These are phyloP conservation scores for Pythium phragmiticola DNA, from an alignment of 352 stramenopile genomes.

Conservation along the genomic window DNA sequence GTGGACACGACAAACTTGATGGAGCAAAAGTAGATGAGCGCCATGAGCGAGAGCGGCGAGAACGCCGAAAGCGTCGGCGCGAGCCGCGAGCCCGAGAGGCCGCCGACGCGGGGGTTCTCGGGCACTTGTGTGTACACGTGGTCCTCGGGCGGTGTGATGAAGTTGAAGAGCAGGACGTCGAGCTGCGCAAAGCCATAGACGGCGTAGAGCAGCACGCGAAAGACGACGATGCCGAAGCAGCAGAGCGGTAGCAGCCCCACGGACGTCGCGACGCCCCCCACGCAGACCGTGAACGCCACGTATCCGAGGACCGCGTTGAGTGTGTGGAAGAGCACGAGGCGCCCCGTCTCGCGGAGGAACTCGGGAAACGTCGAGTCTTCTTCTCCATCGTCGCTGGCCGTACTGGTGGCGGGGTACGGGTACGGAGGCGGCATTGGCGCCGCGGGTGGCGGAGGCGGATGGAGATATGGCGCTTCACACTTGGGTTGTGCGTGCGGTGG, in stretches of 20 bases:
- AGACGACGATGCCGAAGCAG: slow-evolving; percentile 55
- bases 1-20: slow-evolving; percentile 53
- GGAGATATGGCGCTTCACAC: not conserved
- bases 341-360: slow-evolving; percentile 33
- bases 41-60: slow-evolving; percentile 63
- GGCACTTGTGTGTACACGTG: slow-evolving; percentile 39
- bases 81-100: slow-evolving; percentile 39
- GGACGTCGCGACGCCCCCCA: slow-evolving; percentile 37
- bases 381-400: not conserved
- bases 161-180: slow-evolving; percentile 31
- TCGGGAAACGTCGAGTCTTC: slow-evolving; percentile 27
- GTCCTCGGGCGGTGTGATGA: slow-evolving; percentile 29
- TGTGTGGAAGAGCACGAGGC: slow-evolving; percentile 51
- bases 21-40: slow-evolving; percentile 64
- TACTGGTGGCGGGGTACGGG: not conserved
- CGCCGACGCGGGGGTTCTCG: slow-evolving; percentile 22
- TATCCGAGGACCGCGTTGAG: slow-evolving; percentile 61
- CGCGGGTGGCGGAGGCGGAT: not conserved
- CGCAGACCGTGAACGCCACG: slow-evolving; percentile 42
- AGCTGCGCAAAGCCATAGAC: slow-evolving; percentile 32
- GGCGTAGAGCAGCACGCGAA: slow-evolving; percentile 38
- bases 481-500: not conserved
- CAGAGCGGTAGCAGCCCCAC: slow-evolving; percentile 36
- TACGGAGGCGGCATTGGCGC: not conserved
- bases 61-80: slow-evolving; percentile 46